phyloP scores from a whole-genome alignment of 768 basidiomycete genomes.

The Leccinum longicurvipes region DNA sequence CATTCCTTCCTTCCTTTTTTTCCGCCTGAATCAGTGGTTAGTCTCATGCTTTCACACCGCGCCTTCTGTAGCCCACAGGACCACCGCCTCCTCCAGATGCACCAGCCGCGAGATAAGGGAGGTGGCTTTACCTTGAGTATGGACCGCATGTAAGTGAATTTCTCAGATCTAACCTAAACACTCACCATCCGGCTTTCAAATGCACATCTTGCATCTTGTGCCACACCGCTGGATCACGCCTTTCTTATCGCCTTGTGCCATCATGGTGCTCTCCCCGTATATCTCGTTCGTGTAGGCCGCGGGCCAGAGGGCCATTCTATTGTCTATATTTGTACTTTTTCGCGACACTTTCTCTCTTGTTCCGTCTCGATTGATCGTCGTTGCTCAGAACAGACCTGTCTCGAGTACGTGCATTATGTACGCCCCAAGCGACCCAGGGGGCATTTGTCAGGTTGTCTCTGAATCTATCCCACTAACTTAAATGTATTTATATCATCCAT shows the following conservation, averaged over 20 bases:
- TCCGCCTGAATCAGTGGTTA: background rate
- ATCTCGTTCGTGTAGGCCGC: background rate
- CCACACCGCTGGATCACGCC: too few relatives aligned
- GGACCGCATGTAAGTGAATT: background rate
- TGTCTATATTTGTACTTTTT: background rate
- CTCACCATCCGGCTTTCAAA: too few relatives aligned
- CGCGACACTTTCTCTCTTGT: background rate
- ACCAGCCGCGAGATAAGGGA: slow-evolving; percentile 2
- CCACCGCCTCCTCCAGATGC: slow-evolving; percentile 3
- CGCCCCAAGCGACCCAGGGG: too few relatives aligned
- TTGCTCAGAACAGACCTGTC: background rate
- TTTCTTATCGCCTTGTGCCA: background rate
- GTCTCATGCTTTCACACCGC: background rate
- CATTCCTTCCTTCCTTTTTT: too few relatives aligned
- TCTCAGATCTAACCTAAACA: background rate
- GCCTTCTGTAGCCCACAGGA: slow-evolving; percentile 1
- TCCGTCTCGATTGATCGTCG: background rate
- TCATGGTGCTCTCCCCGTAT: background rate
- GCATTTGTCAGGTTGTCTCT: background rate
- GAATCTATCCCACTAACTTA: background rate
- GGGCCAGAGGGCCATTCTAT: background rate
- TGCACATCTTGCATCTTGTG: too few relatives aligned
- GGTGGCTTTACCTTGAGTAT: background rate
- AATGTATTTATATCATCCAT: background rate
- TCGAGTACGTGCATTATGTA: background rate